phyloP scores from a whole-genome alignment of 116 monocot genomes.

The Trichopus zeylanicus region DNA sequence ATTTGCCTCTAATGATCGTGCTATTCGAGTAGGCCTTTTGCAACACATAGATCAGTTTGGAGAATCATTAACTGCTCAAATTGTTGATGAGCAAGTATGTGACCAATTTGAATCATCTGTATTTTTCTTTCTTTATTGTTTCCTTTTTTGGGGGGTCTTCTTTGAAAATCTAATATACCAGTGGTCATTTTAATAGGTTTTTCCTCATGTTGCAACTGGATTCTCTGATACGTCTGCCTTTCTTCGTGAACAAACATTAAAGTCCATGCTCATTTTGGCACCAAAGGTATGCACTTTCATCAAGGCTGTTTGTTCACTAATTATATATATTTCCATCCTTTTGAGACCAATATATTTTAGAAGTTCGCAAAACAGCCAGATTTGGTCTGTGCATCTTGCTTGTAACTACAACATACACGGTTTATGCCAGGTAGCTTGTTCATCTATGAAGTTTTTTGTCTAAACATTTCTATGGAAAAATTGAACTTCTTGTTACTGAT shows the following conservation, averaged over 20 bases:
- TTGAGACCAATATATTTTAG: neutral
- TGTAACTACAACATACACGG: too few species aligned
- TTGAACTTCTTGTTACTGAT: neutral
- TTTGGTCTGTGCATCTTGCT: too few species aligned
- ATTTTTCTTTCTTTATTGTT: neutral
- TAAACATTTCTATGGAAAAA: too few species aligned
- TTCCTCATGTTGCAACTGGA: slow-evolving; percentile 92
- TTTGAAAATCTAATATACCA: neutral
- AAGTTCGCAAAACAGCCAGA: neutral
- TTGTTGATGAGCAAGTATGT: slow-evolving; percentile 97
- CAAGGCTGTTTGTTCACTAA: neutral
- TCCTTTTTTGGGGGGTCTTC: neutral
- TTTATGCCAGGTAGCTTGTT: too few species aligned
- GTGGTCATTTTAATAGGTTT: slow-evolving; percentile 42
- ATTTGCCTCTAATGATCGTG: slow-evolving; percentile 92
- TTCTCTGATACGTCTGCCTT: slow-evolving; percentile 97
- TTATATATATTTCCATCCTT: neutral
- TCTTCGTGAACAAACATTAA: slow-evolving; percentile 94
- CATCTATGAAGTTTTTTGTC: too few species aligned
- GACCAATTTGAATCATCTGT: neutral
- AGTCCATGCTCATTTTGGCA: slow-evolving; percentile 91
- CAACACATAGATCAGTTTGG: slow-evolving; percentile 99
- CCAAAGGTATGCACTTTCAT: slow-evolving; percentile 62
- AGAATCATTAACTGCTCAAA: slow-evolving; percentile 77
- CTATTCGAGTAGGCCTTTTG: slow-evolving; percentile 89